phyloP scores from a whole-genome alignment of 2,329 filamentous ascomycete species.

The Colletotrichum tofieldiae region DNA sequence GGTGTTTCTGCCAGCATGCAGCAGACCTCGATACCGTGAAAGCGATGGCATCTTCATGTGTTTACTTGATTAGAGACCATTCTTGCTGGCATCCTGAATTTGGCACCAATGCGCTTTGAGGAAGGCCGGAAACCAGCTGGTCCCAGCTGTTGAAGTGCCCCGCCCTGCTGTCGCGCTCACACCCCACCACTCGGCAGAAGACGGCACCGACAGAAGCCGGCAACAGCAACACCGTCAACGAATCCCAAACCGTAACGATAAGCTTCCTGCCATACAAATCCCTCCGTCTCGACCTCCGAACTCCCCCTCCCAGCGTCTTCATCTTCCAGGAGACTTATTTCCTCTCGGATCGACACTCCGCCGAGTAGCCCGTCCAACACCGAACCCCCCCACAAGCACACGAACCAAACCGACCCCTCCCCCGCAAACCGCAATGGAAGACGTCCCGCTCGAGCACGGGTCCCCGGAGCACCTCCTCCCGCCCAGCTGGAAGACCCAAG shows the following conservation, averaged over 20 bases:
- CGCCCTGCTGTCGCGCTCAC: not conserved
- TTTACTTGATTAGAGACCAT: too few species aligned
- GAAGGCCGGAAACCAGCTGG: not conserved
- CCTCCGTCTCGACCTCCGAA: not conserved
- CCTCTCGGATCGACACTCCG: not conserved
- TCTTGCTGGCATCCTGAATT: too few species aligned
- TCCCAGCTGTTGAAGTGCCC: not conserved
- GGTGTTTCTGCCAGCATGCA: too few species aligned
- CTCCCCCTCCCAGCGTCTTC: not conserved
- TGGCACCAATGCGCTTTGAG: not conserved
- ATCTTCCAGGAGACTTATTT: not conserved
- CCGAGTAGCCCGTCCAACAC: not conserved
- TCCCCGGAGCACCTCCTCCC: slow-evolving; percentile 81
- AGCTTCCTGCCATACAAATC: not conserved
- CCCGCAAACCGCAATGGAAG: slow-evolving; percentile 25
- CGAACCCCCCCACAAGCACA: not conserved
- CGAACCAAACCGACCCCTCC: slow-evolving; percentile 10
- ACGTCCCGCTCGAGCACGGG: slow-evolving; percentile 54
- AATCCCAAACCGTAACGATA: slow-evolving; percentile 11
- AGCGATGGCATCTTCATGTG: too few species aligned
- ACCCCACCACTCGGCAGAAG: slow-evolving; percentile 20
- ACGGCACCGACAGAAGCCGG: slow-evolving; percentile 27
- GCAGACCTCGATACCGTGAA: too few species aligned
- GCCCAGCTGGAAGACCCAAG: slow-evolving; percentile 84
- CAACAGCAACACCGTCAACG: slow-evolving; percentile 17